These are phyloP conservation scores for Toxicodendron radicans DNA, from an alignment of 345 rosid genomes.

Conservation along the genomic window DNA sequence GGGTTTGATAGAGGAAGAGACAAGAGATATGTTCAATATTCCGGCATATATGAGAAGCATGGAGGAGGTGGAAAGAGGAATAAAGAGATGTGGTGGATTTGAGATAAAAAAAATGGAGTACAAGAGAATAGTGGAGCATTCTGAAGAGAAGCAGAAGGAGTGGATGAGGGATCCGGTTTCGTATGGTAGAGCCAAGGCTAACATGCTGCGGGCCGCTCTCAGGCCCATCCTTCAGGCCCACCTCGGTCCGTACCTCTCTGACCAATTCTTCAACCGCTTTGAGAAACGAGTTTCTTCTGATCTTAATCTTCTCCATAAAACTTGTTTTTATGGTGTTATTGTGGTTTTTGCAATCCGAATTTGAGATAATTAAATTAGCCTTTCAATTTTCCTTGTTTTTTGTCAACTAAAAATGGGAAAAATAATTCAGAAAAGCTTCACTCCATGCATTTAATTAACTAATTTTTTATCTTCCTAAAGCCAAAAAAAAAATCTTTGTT, in stretches of 20 bases:
- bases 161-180: slow-evolving; percentile 52
- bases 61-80: slow-evolving; percentile 51
- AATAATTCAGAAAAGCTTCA: not conserved
- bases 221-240: slow-evolving; percentile 51
- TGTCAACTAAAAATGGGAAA: not conserved
- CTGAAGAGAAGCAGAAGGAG: slow-evolving; percentile 48
- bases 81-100: slow-evolving; percentile 50
- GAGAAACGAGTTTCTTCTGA: slow-evolving; percentile 41
- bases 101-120: slow-evolving; percentile 50
- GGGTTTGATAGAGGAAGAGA: slow-evolving; percentile 55
- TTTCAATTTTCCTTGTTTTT: not conserved
- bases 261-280: slow-evolving; percentile 46
- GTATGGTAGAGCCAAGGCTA: slow-evolving; percentile 54
- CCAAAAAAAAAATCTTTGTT: too few relatives aligned
- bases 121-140: slow-evolving; percentile 43
- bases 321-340: slow-evolving; percentile 53
- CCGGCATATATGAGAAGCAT: slow-evolving; percentile 64
- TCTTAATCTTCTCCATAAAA: slow-evolving; percentile 39
- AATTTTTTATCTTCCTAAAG: too few relatives aligned
- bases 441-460: too few relatives aligned
- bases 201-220: slow-evolving; percentile 52
- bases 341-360: slow-evolving; percentile 42
- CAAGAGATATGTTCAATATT: slow-evolving; percentile 58
- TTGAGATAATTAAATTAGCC: slow-evolving; percentile 4
- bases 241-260: slow-evolving; percentile 45